phyloP scores from a whole-genome alignment of 805 yeast species.

The Hanseniaspora taiwanica region DNA sequence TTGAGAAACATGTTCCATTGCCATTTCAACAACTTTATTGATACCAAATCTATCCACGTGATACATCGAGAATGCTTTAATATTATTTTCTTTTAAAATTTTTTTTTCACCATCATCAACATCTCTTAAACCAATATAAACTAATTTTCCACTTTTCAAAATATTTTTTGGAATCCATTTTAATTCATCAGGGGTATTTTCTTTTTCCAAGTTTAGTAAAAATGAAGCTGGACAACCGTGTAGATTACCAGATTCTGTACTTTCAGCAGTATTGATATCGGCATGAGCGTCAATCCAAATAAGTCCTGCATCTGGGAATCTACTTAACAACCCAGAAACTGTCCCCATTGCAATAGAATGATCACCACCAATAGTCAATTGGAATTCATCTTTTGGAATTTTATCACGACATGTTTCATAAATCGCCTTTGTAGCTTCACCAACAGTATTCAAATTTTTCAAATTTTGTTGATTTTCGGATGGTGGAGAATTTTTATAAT shows the following conservation, averaged over 20 bases:
- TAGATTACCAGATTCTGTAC: constrained; percentile 78
- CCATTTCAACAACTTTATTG: constrained; percentile 84
- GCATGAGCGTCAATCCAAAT: constrained; percentile 98
- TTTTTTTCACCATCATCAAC: constrained; percentile 78
- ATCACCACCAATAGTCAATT: constrained; percentile 90
- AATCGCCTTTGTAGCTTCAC: constrained; percentile 53
- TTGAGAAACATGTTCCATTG: constrained; percentile 57
- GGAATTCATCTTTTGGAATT: constrained; percentile 35
- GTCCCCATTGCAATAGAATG: constrained; percentile 95
- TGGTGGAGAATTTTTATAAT: constrained; percentile 24
- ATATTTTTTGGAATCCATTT: constrained; percentile 59
- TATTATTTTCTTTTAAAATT: constrained; percentile 54
- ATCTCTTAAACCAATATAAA: constrained; percentile 90
- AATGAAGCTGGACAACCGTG: constrained; percentile 97
- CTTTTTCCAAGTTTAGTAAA: constrained; percentile 66
- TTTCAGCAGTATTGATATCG: constrained; percentile 79
- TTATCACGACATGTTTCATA: constrained; percentile 44
- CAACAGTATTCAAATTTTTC: no score
- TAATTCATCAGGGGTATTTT: constrained; percentile 49
- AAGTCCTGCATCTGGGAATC: constrained; percentile 77
- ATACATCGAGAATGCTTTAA: constrained; percentile 87
- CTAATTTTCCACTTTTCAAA: constrained; percentile 57
- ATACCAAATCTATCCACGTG: constrained; percentile 92
- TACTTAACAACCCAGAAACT: constrained; percentile 65
- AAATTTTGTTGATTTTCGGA: constrained; percentile 28